A percentile compares a stretch with the other conserved stretches of the same genome.
Evolutionary conservation across 441 rosid species (phyloP).

Genomic region (Pelargonium fulgidum): DNA sequence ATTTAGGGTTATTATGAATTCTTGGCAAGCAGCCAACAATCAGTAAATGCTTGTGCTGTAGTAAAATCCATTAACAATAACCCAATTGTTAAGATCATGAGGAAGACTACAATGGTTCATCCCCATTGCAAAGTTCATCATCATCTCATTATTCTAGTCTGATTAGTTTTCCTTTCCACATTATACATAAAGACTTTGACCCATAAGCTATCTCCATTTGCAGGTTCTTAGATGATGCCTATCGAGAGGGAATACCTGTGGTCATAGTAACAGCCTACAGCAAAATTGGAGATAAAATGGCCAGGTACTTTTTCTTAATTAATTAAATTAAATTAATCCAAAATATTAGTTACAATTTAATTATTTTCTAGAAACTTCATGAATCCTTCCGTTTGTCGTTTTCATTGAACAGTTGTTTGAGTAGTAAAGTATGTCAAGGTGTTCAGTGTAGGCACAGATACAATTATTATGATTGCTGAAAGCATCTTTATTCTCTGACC

Average conservation of each 20-base stretch:
- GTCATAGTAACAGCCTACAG: conserved; percentile 37
- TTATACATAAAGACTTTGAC: neutral
- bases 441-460: neutral
- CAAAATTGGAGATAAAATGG: conserved; percentile 62
- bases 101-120: too few species aligned
- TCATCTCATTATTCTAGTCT: neutral
- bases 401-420: neutral
- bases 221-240: conserved; percentile 59
- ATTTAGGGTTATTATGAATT: neutral
- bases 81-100: too few species aligned
- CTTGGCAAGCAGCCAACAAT: neutral
- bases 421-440: neutral
- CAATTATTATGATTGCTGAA: neutral
- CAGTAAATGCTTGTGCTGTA: neutral
- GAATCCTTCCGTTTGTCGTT: neutral
- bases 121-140: neutral
- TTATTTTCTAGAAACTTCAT: neutral
- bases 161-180: neutral
- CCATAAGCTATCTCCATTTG: conserved; percentile 19
- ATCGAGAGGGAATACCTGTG: conserved; percentile 15
- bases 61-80: neutral
- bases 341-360: neutral
- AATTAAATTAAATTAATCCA: neutral
- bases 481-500: neutral
- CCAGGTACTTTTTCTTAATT: conserved; percentile 45